Conservation (phyloP, 495 filamentous ascomycete genomes). For the Trichoderma orchidacearum region DNA sequence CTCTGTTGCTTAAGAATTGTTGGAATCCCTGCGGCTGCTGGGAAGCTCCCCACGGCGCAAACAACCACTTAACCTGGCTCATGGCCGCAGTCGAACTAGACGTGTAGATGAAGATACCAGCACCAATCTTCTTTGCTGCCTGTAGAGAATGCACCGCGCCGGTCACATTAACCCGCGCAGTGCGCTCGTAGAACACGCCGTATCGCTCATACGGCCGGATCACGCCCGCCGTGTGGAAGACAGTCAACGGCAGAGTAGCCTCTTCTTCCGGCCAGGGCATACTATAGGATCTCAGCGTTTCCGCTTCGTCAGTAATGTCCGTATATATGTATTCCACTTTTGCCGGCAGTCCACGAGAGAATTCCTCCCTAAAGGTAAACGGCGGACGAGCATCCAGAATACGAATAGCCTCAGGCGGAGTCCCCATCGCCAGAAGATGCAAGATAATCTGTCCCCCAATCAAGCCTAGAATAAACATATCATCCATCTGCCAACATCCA, state of each 20-base stretch:
- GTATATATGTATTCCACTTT: slow-evolving; percentile 34
- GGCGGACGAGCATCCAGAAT: slow-evolving; percentile 38
- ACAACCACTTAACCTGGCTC: slow-evolving; percentile 29
- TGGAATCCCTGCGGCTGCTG: slow-evolving; percentile 20
- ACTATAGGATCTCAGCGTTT: slow-evolving; percentile 29
- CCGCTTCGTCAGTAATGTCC: slow-evolving; percentile 33
- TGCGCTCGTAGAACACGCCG: slow-evolving; percentile 25
- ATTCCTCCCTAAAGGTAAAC: slow-evolving; percentile 16
- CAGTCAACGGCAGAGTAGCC: slow-evolving; percentile 34
- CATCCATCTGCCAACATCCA: too few species aligned
- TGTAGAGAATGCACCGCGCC: slow-evolving; percentile 45
- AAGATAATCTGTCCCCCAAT: slow-evolving; percentile 43
- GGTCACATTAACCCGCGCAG: slow-evolving; percentile 41
- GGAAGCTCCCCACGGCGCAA: slow-evolving; percentile 26
- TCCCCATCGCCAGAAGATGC: slow-evolving; percentile 39
- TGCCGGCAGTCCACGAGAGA: slow-evolving; percentile 17
- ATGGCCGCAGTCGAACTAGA: slow-evolving; percentile 39
- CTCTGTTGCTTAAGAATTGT: slow-evolving; percentile 30
- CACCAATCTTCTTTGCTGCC: slow-evolving; percentile 31
- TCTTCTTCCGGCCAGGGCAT: slow-evolving; percentile 34
- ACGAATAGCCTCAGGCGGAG: slow-evolving; percentile 37
- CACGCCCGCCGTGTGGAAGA: slow-evolving; percentile 43
- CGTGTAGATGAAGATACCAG: slow-evolving; percentile 44
- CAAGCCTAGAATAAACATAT: slow-evolving; percentile 33
- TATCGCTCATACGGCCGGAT: slow-evolving; percentile 37